Evolutionary conservation across 2,329 filamentous ascomycete genomes (phyloP).

Genomic region (Aureobasidium uvarum): DNA sequence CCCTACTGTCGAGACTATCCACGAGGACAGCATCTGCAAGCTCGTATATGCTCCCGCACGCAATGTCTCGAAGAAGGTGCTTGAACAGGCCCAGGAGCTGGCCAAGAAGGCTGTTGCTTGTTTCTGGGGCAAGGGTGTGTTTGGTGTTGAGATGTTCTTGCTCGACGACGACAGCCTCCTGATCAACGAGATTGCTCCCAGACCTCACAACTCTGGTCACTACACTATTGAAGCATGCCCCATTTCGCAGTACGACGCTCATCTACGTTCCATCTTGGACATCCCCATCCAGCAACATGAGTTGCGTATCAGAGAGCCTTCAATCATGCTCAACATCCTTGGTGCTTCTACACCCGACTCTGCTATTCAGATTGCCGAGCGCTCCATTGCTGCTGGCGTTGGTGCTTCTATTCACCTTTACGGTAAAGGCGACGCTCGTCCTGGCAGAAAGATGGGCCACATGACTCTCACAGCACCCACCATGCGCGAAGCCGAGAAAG

Average conservation of each 20-base stretch:
- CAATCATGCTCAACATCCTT: slow-evolving; percentile 79
- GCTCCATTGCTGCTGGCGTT: slow-evolving; percentile 58
- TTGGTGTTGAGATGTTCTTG: slow-evolving; percentile 95
- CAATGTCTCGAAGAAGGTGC: slow-evolving; percentile 60
- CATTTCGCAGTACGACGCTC: slow-evolving; percentile 87
- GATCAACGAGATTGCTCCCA: slow-evolving; percentile 83
- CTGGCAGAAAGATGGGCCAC: slow-evolving; percentile 92
- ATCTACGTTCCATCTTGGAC: slow-evolving; percentile 79
- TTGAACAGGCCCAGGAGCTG: slow-evolving; percentile 67
- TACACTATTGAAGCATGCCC: slow-evolving; percentile 91
- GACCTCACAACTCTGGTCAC: slow-evolving; percentile 89
- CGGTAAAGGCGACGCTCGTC: slow-evolving; percentile 79
- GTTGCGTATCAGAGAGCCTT: slow-evolving; percentile 58
- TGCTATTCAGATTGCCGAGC: slow-evolving; percentile 58
- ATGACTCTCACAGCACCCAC: slow-evolving; percentile 74
- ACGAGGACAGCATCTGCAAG: slow-evolving; percentile 94
- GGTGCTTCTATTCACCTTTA: slow-evolving; percentile 75
- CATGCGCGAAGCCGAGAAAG: slow-evolving; percentile 65
- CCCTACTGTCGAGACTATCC: slow-evolving; percentile 88
- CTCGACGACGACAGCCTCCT: slow-evolving; percentile 68
- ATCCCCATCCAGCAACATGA: slow-evolving; percentile 54
- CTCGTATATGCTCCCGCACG: slow-evolving; percentile 84
- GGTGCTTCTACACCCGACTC: slow-evolving; percentile 66
- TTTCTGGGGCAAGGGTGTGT: slow-evolving; percentile 86
- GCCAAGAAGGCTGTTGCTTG: slow-evolving; percentile 75